A percentile compares a stretch with the other conserved stretches of the same genome.
Conservation (phyloP, 805 yeast genomes). For the Millerago galiae region DNA sequence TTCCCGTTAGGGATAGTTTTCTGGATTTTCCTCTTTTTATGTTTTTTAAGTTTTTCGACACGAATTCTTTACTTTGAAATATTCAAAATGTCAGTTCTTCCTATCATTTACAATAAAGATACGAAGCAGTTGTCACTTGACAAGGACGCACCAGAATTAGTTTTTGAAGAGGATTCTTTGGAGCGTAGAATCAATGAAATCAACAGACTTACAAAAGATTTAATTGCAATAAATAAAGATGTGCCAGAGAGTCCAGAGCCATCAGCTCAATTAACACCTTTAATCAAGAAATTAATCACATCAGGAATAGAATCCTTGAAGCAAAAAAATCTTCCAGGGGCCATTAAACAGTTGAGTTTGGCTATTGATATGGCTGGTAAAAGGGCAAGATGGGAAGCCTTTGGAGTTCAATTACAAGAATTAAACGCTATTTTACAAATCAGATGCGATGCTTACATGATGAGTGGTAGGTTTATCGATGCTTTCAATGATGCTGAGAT, state of each 20-base stretch:
- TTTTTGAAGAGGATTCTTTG: conserved; percentile 4
- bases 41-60: background rate
- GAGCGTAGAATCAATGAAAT: conserved; percentile 18
- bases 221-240: conserved; percentile 29
- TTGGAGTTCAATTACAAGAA: conserved; percentile 67
- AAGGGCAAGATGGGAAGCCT: conserved; percentile 68
- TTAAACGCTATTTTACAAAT: conserved; percentile 59
- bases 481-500: conserved; percentile 66
- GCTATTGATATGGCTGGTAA: conserved; percentile 65
- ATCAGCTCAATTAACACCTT: conserved; percentile 45
- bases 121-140: conserved; percentile 4
- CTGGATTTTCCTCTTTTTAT: background rate
- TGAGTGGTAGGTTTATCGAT: conserved; percentile 45
- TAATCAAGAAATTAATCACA: conserved; percentile 60
- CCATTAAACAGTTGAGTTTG: conserved; percentile 54
- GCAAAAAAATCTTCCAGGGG: conserved; percentile 47
- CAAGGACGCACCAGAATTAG: conserved; percentile 1
- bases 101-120: conserved; percentile 1
- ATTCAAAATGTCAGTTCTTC: conserved; percentile 4
- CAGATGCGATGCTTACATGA: conserved; percentile 62
- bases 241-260: conserved; percentile 53
- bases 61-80: background rate
- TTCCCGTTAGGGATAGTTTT: no score
- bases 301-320: conserved; percentile 55
- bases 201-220: conserved; percentile 28